Percentiles rank a stretch among this genome's conserved stretches.
These are phyloP conservation scores for Coccomyxa subellipsoidea DNA, from an alignment of 163 green algal species.

Conservation along the genomic window DNA sequence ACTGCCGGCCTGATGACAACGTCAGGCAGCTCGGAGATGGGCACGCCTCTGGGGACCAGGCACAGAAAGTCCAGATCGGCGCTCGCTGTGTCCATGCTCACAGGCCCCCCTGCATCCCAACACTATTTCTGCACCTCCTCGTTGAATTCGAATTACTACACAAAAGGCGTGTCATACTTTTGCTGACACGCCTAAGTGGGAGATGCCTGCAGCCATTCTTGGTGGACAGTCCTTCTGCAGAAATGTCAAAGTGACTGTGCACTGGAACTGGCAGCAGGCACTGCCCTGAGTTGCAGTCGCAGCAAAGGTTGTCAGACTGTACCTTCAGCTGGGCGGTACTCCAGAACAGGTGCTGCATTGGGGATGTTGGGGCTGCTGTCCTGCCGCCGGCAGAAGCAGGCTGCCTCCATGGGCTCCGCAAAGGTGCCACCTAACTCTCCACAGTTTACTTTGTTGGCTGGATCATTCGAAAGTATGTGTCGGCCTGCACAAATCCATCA, in stretches of 20 bases:
- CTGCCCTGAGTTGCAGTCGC: background rate
- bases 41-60: background rate
- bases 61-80: background rate
- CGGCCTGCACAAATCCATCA: background rate
- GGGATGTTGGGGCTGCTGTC: background rate
- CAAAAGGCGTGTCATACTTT: no score
- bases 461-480: background rate
- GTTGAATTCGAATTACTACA: no score
- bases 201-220: no score
- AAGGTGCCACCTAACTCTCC: background rate
- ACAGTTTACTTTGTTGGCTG: background rate
- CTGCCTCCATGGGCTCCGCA: background rate
- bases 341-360: background rate
- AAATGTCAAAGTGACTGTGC: no score
- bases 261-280: no score
- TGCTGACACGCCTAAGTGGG: no score
- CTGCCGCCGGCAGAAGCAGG: background rate
- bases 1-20: background rate
- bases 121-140: no score
- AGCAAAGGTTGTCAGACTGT: background rate
- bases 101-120: constrained; percentile 7
- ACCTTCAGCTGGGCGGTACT: background rate
- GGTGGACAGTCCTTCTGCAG: no score
- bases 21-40: background rate
- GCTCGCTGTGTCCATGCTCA: background rate